phyloP scores from a whole-genome alignment of 495 filamentous ascomycete species.

The Podospora fimiseda region DNA sequence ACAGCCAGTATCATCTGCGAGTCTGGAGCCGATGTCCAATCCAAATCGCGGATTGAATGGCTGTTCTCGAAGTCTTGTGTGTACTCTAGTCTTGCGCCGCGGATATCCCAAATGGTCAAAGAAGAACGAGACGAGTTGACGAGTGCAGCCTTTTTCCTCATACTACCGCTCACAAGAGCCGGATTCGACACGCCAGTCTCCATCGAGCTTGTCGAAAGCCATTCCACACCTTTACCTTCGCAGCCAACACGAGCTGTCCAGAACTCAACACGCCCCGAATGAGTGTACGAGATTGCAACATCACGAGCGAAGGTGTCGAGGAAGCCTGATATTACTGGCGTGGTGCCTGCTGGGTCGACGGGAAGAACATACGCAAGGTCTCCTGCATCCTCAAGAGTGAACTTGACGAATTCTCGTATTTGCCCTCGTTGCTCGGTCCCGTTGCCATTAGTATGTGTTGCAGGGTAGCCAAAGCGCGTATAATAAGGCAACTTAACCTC shows the following conservation, averaged over 20 bases:
- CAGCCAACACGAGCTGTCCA: slow-evolving; percentile 77
- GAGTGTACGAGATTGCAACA: slow-evolving; percentile 80
- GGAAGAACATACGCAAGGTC: slow-evolving; percentile 79
- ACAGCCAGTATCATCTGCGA: slow-evolving; percentile 87
- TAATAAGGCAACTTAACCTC: slow-evolving; percentile 54
- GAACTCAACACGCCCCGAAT: slow-evolving; percentile 66
- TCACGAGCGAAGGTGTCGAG: slow-evolving; percentile 84
- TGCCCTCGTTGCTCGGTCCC: slow-evolving; percentile 33
- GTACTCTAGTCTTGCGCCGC: slow-evolving; percentile 75
- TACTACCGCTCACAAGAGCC: slow-evolving; percentile 77
- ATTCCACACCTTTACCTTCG: slow-evolving; percentile 54
- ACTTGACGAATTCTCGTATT: slow-evolving; percentile 63
- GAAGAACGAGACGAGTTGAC: slow-evolving; percentile 67
- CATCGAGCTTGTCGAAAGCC: slow-evolving; percentile 77
- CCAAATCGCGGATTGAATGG: slow-evolving; percentile 77
- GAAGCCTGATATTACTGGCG: slow-evolving; percentile 65
- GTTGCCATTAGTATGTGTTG: slow-evolving; percentile 10
- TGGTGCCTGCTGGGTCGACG: slow-evolving; percentile 80
- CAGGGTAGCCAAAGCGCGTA: slow-evolving; percentile 23
- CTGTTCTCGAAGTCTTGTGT: slow-evolving; percentile 63
- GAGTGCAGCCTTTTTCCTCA: slow-evolving; percentile 78
- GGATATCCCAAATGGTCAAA: slow-evolving; percentile 88
- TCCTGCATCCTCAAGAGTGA: slow-evolving; percentile 64
- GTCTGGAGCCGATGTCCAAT: slow-evolving; percentile 93
- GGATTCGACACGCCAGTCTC: slow-evolving; percentile 71